Evolutionary conservation across 805 yeast genomes (phyloP).

Genomic region (Candida suzukii): DNA sequence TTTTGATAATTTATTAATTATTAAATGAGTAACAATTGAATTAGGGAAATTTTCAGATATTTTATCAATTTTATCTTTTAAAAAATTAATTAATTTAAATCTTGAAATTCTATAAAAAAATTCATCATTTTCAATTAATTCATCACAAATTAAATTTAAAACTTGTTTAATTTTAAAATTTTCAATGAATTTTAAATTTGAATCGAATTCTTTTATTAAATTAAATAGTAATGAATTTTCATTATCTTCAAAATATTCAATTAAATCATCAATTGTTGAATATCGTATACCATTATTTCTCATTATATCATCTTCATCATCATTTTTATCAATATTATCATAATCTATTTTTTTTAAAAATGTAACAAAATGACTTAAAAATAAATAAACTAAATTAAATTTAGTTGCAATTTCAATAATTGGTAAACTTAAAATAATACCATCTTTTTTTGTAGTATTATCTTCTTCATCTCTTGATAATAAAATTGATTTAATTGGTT

Average conservation of each 20-base stretch:
- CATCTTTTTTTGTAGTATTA: slow-evolving; percentile 15
- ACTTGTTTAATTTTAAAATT: slow-evolving; percentile 19
- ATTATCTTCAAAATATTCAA: slow-evolving; percentile 25
- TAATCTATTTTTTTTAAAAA: slow-evolving; percentile 17
- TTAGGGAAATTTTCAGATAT: slow-evolving; percentile 31
- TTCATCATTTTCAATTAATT: slow-evolving; percentile 36
- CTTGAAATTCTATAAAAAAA: slow-evolving; percentile 36
- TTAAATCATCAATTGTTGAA: slow-evolving; percentile 36
- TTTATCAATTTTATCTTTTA: slow-evolving; percentile 31
- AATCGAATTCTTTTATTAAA: slow-evolving; percentile 17
- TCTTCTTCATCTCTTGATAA: too few relatives aligned
- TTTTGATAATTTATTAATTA: slow-evolving; percentile 16
- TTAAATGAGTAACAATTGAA: slow-evolving; percentile 19
- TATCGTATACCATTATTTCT: slow-evolving; percentile 17
- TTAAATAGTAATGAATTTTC: slow-evolving; percentile 14
- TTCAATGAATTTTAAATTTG: slow-evolving; percentile 14
- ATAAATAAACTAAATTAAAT: slow-evolving; percentile 32
- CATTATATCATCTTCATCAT: slow-evolving; percentile 3
- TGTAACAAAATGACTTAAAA: slow-evolving; percentile 29
- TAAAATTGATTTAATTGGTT: slow-evolving; percentile 36
- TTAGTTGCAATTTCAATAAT: slow-evolving; percentile 32
- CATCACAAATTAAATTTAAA: slow-evolving; percentile 31
- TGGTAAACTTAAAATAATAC: slow-evolving; percentile 33
- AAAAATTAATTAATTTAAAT: slow-evolving; percentile 28
- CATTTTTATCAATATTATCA: slow-evolving; percentile 1